Evolutionary conservation across 2,329 filamentous ascomycete genomes (phyloP).

Genomic region (Aspergillus tamarii): DNA sequence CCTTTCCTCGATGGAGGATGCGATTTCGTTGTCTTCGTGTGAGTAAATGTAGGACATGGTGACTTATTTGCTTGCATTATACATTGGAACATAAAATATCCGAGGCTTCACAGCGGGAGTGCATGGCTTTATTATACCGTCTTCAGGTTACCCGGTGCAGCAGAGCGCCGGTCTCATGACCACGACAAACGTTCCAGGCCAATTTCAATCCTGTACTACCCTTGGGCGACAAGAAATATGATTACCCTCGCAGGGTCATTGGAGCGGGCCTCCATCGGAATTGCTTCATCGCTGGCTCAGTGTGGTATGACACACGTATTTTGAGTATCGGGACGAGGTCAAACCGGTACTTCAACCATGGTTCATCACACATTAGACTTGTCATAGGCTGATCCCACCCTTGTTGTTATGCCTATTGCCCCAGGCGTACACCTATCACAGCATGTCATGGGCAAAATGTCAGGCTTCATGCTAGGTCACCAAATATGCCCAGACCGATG

Average conservation of each 20-base stretch:
- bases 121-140: background rate
- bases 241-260: background rate
- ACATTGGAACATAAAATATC: background rate
- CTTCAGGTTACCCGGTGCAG: background rate
- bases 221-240: background rate
- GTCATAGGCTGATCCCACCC: background rate
- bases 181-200: background rate
- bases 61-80: background rate
- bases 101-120: background rate
- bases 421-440: too few relatives aligned
- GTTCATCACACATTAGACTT: background rate
- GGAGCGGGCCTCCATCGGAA: background rate
- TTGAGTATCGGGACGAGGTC: background rate
- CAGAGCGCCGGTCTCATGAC: background rate
- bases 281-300: background rate
- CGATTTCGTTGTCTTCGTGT: slow-evolving; percentile 6
- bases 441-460: too few relatives aligned
- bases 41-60: background rate
- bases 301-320: background rate
- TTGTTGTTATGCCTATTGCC: too few relatives aligned
- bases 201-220: background rate
- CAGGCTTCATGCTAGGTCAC: too few relatives aligned
- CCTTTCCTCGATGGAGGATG: slow-evolving; percentile 3
- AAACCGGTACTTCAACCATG: background rate
- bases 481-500: background rate